Evolutionary conservation across 2,329 filamentous ascomycete species (phyloP), one percentile per base, ranked within the genome.

Genomic region (Incumbomyces delicatus): DNA sequence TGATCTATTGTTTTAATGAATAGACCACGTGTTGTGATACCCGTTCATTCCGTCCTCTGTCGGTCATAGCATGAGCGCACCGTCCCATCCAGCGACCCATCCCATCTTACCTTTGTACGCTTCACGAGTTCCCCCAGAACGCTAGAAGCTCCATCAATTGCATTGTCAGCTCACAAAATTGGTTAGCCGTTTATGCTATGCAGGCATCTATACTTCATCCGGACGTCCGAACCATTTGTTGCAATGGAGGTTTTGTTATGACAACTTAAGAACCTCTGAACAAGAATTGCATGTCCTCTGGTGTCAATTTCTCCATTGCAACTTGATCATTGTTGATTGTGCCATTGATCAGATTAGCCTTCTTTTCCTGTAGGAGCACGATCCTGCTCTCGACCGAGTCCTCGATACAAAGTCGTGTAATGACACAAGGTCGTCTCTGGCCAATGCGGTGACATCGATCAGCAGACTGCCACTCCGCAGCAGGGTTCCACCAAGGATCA

Each of bases 401-500:
- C 63, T 98, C 90, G 52, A 98, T 95, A 61, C 88, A 94, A 10
- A 98, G 78, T 22, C 92, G 81, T 1, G 89, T 96, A 58, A 98
- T 94, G 31, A 87, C 87, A 63, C 92, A 96, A 22, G 90, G 90
- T 6, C 92, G 84, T 39, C 82, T 86, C 70, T 98, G 92, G 29
- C 92, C 92, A 57, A 96, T 98, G 47, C 92, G 88, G 67, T 96
- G 92, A 61, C 85, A 88, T 54, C 86, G 78, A 63, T 98, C 92
- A 2, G 92, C 92, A 51, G 85, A 92, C 67, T 98, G 92, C 92
- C 92, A 98, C 68, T 98, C 92, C 0, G 90, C 90, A n/a, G 89
- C 89, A n/a, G 92, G 92, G 57, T 96, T 96, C 92, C 92, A 98
- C 92, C 92, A 96, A 57, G 92, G 92, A 60, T 98, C 92, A 49